Evolutionary conservation across 176 grass and related monocot genomes (phyloP).

Genomic region (Pontederia crassipes): DNA sequence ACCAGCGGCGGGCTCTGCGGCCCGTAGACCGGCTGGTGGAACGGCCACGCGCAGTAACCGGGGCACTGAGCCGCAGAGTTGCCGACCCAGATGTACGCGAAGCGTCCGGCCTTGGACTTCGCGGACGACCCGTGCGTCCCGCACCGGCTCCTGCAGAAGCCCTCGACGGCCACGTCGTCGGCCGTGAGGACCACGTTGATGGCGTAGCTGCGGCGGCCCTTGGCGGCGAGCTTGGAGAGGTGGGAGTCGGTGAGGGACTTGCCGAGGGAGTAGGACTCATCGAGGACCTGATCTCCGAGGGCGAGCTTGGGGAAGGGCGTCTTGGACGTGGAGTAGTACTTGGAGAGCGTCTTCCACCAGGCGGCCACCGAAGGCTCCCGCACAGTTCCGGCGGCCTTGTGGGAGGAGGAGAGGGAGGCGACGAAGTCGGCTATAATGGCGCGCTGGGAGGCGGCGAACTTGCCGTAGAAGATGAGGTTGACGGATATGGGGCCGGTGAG

Average conservation of each 20-base stretch:
- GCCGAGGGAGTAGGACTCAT: slow-evolving; percentile 44
- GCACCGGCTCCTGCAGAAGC: slow-evolving; percentile 68
- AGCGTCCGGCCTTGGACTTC: slow-evolving; percentile 3
- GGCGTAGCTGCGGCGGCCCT: slow-evolving; percentile 24
- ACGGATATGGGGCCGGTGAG: slow-evolving; percentile 44
- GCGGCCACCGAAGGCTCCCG: slow-evolving; percentile 30
- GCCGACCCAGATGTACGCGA: slow-evolving; percentile 45
- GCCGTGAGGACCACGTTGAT: slow-evolving; percentile 56
- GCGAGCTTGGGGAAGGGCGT: slow-evolving; percentile 19
- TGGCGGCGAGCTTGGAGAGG: slow-evolving; percentile 33
- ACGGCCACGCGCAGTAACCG: slow-evolving; percentile 35
- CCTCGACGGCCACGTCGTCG: slow-evolving; percentile 44
- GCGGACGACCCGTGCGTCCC: slow-evolving; percentile 29
- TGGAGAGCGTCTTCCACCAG: slow-evolving; percentile 48
- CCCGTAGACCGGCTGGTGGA: slow-evolving; percentile 45
- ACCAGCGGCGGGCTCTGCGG: slow-evolving; percentile 34
- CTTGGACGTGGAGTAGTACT: slow-evolving; percentile 39
- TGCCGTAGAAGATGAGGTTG: slow-evolving; percentile 51
- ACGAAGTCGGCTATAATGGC: slow-evolving; percentile 61
- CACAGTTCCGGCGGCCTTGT: neutral
- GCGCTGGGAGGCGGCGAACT: slow-evolving; percentile 46
- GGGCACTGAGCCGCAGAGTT: slow-evolving; percentile 43
- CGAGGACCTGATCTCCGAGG: slow-evolving; percentile 32
- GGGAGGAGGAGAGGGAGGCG: slow-evolving; percentile 29
- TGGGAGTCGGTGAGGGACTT: slow-evolving; percentile 36